A percentile compares a stretch with the other conserved stretches of the same genome.
Conservation (phyloP, 768 basidiomycete genomes). For the Tricholoma sp. region DNA sequence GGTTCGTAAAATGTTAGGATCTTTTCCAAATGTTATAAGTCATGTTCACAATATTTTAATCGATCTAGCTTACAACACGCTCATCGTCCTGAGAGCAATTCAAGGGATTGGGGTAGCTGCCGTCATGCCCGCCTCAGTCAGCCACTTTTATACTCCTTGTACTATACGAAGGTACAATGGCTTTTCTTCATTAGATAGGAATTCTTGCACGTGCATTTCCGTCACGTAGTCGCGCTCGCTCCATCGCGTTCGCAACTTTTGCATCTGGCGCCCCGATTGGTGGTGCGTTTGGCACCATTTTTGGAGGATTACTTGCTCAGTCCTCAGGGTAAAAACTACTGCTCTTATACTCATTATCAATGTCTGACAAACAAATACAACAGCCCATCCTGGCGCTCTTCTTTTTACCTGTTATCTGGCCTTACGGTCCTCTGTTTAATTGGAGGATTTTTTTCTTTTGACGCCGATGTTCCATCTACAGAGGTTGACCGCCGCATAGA, state of each 20-base stretch:
- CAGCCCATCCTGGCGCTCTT: conserved; percentile 63
- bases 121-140: conserved; percentile 64
- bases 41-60: not conserved
- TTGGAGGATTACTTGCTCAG: conserved; percentile 74
- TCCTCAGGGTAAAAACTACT: conserved; percentile 28
- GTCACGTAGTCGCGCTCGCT: conserved; percentile 49
- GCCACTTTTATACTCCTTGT: conserved; percentile 17
- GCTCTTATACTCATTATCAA: not conserved
- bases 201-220: conserved; percentile 81
- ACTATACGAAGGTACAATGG: conserved; percentile 1
- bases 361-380: not conserved
- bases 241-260: conserved; percentile 79
- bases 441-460: conserved; percentile 55
- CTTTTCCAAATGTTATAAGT: not conserved
- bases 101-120: conserved; percentile 83
- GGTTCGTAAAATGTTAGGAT: conserved; percentile 49
- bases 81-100: conserved; percentile 70
- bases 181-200: conserved; percentile 47
- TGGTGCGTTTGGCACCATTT: conserved; percentile 58
- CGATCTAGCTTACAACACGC: conserved; percentile 45
- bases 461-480: conserved; percentile 44
- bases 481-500: conserved; percentile 51
- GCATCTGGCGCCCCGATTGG: conserved; percentile 84
- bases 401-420: conserved; percentile 53
- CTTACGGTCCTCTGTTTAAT: conserved; percentile 48